Base-by-base conservation (phyloP, 2,329 filamentous ascomycete genomes). In the Fusarium cicatricum region DNA sequence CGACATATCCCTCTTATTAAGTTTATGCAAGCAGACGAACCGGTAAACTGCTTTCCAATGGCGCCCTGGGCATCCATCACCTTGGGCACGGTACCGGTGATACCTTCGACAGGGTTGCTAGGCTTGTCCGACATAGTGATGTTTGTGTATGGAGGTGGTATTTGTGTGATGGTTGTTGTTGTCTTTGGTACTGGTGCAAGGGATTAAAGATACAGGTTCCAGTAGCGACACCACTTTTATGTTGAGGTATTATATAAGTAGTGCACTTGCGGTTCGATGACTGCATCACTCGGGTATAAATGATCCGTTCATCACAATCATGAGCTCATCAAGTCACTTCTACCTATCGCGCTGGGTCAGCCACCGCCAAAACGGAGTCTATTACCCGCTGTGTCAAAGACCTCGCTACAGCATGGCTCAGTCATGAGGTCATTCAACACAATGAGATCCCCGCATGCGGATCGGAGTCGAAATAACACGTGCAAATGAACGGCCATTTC, bases 41-140 rank as follows among this genome's bases (percentile, higher is more conserved):
- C 77, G 4, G 80, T 85, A 65, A 85, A 85, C 17, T 85, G 81
- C 62, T 81, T 83, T 16, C 83, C 83, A 29, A 85, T 77, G 0
- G 76, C 72, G 5, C 83, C 83, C 1, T 78, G 70, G 1, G 77
- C 78, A 34, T 82, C 83, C 40, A 86, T 73, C 0, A 75, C 66
- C 58, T 73, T 78, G 26, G 77, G 76, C 62, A 73, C 37, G 1
- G 55, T 60, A 11, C 28, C 39, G 14, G 37, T 43, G 10, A 40
- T 34, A 23, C 21, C 21, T 11, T 44, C 52, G 9, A 37, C 4
- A 11, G 44, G 11, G 36, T 47, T 15, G 16, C 16, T 38, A 6
- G 47, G 33, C 44, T 63, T 64, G 52, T 63, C 60, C 2, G 59
- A 63, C 60, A 63, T 64, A 9, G 2, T 60, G 42, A 42, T 2